phyloP scores from a whole-genome alignment of 1,139 yeast species.

The Candida freyschussii region DNA sequence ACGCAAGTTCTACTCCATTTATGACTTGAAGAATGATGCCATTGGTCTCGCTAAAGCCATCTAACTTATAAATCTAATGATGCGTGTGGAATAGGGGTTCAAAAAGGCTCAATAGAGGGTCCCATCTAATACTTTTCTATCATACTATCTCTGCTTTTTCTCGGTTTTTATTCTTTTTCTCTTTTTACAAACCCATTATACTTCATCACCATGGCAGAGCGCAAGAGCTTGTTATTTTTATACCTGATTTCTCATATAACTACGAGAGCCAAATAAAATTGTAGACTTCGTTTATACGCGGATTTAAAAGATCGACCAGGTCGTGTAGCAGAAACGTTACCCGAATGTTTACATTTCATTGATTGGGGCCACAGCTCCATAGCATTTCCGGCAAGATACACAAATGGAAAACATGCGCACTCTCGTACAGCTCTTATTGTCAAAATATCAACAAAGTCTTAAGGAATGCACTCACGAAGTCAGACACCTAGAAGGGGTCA shows the following conservation, averaged over 20 bases:
- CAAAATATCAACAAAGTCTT: no score
- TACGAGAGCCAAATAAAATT: no score
- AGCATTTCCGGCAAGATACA: background rate
- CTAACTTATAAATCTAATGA: no score
- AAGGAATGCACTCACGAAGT: conserved; percentile 15
- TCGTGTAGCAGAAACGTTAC: no score
- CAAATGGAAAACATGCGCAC: background rate
- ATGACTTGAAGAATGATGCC: conserved; percentile 83
- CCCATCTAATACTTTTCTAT: background rate
- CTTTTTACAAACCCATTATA: conserved; percentile 1
- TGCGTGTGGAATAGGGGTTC: no score
- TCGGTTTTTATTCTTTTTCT: conserved; percentile 1
- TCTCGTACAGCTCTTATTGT: no score
- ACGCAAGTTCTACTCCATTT: conserved; percentile 89
- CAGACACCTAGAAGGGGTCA: conserved; percentile 19
- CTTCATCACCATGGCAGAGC: background rate
- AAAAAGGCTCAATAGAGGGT: no score
- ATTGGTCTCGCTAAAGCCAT: conserved; percentile 85
- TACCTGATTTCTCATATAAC: no score
- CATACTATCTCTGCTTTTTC: background rate
- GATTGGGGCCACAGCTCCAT: conserved; percentile 2
- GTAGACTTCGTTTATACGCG: no score
- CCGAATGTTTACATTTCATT: conserved; percentile 13
- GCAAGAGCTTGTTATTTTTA: background rate
- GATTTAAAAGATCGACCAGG: no score